Base-by-base conservation (phyloP, 768 basidiomycete genomes). In the Boletus sp. region DNA sequence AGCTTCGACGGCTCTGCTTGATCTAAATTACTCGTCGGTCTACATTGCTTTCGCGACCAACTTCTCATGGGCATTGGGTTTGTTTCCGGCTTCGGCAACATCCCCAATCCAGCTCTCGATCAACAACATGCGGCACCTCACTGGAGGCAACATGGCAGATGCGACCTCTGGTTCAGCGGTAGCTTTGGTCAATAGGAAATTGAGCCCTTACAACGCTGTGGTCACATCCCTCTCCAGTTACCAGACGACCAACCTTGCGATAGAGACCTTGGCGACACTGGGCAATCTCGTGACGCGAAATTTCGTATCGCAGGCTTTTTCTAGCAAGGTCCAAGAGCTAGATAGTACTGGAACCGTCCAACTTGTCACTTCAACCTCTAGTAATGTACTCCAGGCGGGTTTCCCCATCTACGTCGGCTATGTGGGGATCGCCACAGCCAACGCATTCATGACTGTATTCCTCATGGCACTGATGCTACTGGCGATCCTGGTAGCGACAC, bases 381-480 rank as follows among this genome's bases (percentile, higher is more conserved):
- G 78, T 24, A 89, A 92, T 69, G 73, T 89, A 36, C 80, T 95
- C 18, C 76, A 88, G 60, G 87, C 89, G 18, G 94, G 93, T 20
- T 73, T 96, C 24, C 92, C 93, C 5, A 87, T 90, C 33, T 95
- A 87, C 64, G 85, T 84, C 59, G 93, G 89, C 65, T 81, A 83
- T 14, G 71, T 91, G 28, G 83, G 85, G 52, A 89, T 98, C 56
- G 85, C 89, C 10, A 88, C 87, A 0, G 89, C 88, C 53, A 95
- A 97, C 73, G 89, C 89, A 7, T 97, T 92, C 75, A 89, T 91
- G 82, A 94, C 92, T 5, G 75, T 86, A n/a, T 95, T 97, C 71
- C 74, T 95, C 44, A 76, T 82, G 47, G 77, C 78, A 10, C 79
- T 98, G 63, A 83, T 92, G 52, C 67, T 90, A 36, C 72, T 87